Conservation (phyloP, 331 rosid species). For the Rhamnella rubrinervis region DNA sequence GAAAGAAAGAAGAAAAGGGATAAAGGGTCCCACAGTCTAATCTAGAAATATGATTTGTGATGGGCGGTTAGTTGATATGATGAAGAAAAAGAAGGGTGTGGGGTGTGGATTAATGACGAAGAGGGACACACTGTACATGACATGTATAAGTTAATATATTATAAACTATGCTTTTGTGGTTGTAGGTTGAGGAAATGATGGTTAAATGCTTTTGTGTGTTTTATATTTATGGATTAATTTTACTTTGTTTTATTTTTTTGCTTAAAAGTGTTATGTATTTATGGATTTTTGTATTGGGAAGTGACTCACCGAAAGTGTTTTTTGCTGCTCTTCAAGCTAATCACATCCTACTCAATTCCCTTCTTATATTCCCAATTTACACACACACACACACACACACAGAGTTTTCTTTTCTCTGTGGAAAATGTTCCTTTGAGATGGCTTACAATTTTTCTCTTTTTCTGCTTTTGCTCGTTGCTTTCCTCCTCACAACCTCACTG, state of each 20-base stretch:
- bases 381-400: too few species aligned
- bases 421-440: too few species aligned
- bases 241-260: too few species aligned
- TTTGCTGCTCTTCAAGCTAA: slow-evolving; percentile 3
- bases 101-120: background rate
- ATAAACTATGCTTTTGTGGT: background rate
- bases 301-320: slow-evolving; percentile 22
- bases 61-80: slow-evolving; percentile 2
- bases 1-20: background rate
- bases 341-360: slow-evolving; percentile 14
- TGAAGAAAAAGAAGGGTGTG: background rate
- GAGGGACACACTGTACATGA: background rate
- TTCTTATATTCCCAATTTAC: too few species aligned
- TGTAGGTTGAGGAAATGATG: background rate
- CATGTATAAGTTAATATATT: too few species aligned
- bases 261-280: too few species aligned
- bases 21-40: background rate
- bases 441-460: too few species aligned
- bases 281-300: background rate
- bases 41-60: background rate
- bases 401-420: background rate
- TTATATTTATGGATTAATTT: too few species aligned
- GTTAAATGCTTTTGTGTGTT: too few species aligned
- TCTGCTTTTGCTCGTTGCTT: too few species aligned
- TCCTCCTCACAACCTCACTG: too few species aligned